These are phyloP conservation scores for Hordeum marinum DNA, from an alignment of 176 grass and related monocot species.

Conservation along the genomic window DNA sequence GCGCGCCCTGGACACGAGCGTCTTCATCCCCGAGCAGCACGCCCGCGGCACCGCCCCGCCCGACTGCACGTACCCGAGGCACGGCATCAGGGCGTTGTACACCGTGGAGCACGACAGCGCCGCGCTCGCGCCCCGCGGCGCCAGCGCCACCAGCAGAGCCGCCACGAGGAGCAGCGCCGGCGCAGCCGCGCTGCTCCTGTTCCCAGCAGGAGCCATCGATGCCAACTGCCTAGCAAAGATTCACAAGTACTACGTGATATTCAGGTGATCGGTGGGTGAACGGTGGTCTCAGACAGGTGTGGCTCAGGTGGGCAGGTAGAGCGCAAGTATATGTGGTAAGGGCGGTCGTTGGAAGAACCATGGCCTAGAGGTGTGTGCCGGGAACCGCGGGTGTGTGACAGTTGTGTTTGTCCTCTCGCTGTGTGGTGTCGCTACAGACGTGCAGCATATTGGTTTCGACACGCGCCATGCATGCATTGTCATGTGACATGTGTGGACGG, in stretches of 20 bases:
- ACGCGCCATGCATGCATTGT: background rate
- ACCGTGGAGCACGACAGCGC: conserved; percentile 42
- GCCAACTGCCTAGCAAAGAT: background rate
- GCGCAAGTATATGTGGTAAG: background rate
- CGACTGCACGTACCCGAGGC: conserved; percentile 47
- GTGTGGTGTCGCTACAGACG: background rate
- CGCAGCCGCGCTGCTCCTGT: background rate
- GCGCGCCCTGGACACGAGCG: conserved; percentile 22
- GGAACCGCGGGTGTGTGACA: background rate
- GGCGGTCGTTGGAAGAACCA: background rate
- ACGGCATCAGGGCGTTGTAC: conserved; percentile 52
- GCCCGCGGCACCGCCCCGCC: conserved; percentile 29
- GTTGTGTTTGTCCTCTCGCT: background rate
- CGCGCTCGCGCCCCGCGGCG: background rate
- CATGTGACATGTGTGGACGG: background rate
- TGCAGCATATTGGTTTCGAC: background rate
- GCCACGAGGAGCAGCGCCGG: conserved; percentile 4
- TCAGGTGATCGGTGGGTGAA: background rate
- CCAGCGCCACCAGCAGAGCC: background rate
- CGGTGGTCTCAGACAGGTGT: background rate
- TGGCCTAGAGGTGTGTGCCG: background rate
- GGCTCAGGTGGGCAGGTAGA: background rate
- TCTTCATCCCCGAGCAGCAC: conserved; percentile 48
- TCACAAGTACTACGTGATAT: background rate
- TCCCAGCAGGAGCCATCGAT: background rate